Evolutionary conservation across 129 eudicot species (phyloP).

Genomic region (Chrysanthemum seticuspe): DNA sequence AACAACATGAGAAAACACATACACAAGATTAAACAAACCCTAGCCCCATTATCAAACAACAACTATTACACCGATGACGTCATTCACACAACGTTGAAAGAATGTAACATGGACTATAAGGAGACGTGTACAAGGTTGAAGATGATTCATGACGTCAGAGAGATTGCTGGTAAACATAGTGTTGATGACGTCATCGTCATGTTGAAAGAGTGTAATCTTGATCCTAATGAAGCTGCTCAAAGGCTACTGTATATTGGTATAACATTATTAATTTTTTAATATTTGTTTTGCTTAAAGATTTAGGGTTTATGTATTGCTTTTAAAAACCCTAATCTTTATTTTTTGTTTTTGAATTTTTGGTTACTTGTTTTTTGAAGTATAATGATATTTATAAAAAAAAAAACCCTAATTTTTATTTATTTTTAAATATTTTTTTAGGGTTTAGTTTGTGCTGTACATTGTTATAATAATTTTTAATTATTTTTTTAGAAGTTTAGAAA

Average conservation of each 20-base stretch:
- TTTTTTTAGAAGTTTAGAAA: no score
- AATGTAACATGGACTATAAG: slow-evolving; percentile 59
- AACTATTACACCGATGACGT: slow-evolving; percentile 50
- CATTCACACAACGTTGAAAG: slow-evolving; percentile 52
- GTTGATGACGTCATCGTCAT: slow-evolving; percentile 56
- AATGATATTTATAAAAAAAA: no score
- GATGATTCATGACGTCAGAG: slow-evolving; percentile 49
- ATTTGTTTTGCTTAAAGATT: neutral
- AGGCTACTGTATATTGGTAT: slow-evolving; percentile 64
- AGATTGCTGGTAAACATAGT: slow-evolving; percentile 66
- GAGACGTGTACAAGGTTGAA: slow-evolving; percentile 53
- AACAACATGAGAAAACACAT: slow-evolving; percentile 35
- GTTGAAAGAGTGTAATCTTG: slow-evolving; percentile 72
- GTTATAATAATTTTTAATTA: no score
- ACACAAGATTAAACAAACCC: slow-evolving; percentile 38
- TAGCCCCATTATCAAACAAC: neutral
- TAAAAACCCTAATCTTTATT: no score
- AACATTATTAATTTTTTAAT: neutral
- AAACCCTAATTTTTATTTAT: no score
- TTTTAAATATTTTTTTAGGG: no score
- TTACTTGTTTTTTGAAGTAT: no score
- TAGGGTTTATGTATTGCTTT: neutral
- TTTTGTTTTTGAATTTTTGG: no score
- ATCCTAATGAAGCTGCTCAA: slow-evolving; percentile 75
- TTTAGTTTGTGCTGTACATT: no score